Base-by-base conservation (phyloP, 2,329 filamentous ascomycete species). In the Verticillium tricorpus region DNA sequence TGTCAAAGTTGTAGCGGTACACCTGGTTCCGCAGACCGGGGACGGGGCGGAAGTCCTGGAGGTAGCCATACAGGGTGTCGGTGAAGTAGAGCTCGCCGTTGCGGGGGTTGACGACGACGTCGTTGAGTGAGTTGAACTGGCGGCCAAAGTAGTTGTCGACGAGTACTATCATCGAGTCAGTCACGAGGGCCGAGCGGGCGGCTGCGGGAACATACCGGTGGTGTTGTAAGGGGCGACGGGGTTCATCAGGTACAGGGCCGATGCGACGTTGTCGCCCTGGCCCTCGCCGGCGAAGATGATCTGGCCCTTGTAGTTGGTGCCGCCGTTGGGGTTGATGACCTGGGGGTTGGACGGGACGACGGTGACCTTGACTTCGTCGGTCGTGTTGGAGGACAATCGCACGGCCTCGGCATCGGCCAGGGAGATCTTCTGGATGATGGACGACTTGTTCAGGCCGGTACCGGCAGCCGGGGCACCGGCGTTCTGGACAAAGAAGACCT, bases 61-160 rank as follows among this genome's bases (percentile, higher is more conserved):
- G 76, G 63, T 78, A 83, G 3, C 84, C 86, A 65, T 89, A 89
- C 8, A 80, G 77, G 0, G 83, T 81, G 62, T 89, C 86, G 1
- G 85, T 89, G 67, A 89, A 88, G 75, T 86, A 89, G n/a, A 89
- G 73, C 31, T 85, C 80, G n/a, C 79, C 78, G 61, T 81, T 86
- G 12, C 71, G 69, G 34, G 84, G 78, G 65, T 87, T 79, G 61
- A 85, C 69, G 1, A 79, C 77, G 0, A 84, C 77, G 63, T 89
- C 86, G 65, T 88, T 88, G 12, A 87, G 72, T 0, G 84, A 87
- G 69, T 81, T 85, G 72, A 88, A 88, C 50, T 82, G 77, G 2
- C 84, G 79, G 19, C 85, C 85, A 58, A 84, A 84, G 69, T 77
- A 89, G 69, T 84, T 85, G 66, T 85, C 85, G 17, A 89, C 62